Evolutionary conservation across 1,139 yeast genomes (phyloP).

Genomic region (Sugiyamaella sp.): DNA sequence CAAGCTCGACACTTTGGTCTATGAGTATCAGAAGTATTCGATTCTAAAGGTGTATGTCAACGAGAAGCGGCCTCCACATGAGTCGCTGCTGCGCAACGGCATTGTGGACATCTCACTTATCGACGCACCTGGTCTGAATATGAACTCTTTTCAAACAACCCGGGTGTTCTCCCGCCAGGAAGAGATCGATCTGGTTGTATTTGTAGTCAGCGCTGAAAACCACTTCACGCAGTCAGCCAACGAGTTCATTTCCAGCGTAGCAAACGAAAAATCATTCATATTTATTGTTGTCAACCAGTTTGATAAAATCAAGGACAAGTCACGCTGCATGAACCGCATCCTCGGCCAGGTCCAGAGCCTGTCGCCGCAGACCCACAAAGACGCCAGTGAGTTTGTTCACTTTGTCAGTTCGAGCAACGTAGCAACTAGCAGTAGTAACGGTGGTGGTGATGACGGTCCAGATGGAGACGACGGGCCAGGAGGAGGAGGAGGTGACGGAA

Average conservation of each 20-base stretch:
- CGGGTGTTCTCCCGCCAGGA: conserved; percentile 96
- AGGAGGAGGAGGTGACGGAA: conserved; percentile 33
- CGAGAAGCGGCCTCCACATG: conserved; percentile 68
- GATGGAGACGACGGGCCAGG: conserved; percentile 47
- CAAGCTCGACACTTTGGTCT: conserved; percentile 70
- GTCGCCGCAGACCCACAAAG: conserved; percentile 90
- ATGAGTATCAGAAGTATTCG: conserved; percentile 70
- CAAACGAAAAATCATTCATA: conserved; percentile 86
- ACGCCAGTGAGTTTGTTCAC: conserved; percentile 88
- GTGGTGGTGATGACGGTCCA: conserved; percentile 46
- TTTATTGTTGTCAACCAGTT: conserved; percentile 94
- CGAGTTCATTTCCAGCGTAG: conserved; percentile 89
- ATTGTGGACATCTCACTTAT: conserved; percentile 89
- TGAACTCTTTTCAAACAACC: conserved; percentile 92
- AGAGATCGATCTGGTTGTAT: conserved; percentile 93
- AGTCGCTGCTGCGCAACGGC: conserved; percentile 82
- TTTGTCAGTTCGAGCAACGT: conserved; percentile 70
- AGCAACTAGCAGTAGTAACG: conserved; percentile 35
- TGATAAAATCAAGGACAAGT: conserved; percentile 79
- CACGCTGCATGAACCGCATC: conserved; percentile 73
- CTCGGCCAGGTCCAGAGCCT: conserved; percentile 84
- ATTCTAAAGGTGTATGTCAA: conserved; percentile 79
- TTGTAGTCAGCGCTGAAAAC: conserved; percentile 95
- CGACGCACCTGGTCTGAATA: conserved; percentile 96
- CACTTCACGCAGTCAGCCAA: conserved; percentile 93